Conservation (phyloP, 208 protist species). For the Trypanosoma cruzi region DNA sequence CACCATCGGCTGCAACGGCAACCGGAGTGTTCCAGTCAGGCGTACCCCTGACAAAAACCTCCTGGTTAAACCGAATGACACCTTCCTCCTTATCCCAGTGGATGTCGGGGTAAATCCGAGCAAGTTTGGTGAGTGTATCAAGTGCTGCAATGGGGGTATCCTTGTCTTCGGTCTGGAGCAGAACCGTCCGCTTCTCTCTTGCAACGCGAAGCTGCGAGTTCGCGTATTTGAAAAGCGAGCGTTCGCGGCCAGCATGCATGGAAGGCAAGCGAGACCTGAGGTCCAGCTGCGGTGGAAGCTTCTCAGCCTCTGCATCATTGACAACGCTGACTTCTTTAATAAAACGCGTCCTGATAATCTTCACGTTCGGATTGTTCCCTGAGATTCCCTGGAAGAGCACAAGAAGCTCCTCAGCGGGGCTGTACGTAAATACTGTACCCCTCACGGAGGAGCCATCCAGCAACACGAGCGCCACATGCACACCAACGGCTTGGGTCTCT, state of each 20-base stretch:
- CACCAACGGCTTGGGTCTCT: slow-evolving; percentile 73
- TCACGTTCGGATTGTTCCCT: slow-evolving; percentile 51
- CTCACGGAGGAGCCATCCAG: slow-evolving; percentile 61
- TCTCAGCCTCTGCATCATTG: slow-evolving; percentile 34
- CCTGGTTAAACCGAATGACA: slow-evolving; percentile 69
- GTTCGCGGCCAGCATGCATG: slow-evolving; percentile 81
- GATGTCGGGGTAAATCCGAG: slow-evolving; percentile 77
- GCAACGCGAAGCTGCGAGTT: slow-evolving; percentile 72
- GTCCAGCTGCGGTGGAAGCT: slow-evolving; percentile 62
- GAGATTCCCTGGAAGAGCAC: slow-evolving; percentile 59
- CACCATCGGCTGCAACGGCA: slow-evolving; percentile 57
- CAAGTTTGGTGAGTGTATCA: slow-evolving; percentile 63
- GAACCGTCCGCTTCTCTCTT: slow-evolving; percentile 37
- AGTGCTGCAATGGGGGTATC: slow-evolving; percentile 73
- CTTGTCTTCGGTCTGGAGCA: slow-evolving; percentile 44
- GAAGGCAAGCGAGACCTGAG: slow-evolving; percentile 65
- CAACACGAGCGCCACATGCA: slow-evolving; percentile 58
- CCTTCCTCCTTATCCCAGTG: slow-evolving; percentile 76
- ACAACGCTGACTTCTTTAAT: slow-evolving; percentile 68
- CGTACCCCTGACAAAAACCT: slow-evolving; percentile 72
- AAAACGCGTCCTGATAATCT: slow-evolving; percentile 72
- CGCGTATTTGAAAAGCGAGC: slow-evolving; percentile 84
- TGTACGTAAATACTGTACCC: slow-evolving; percentile 87
- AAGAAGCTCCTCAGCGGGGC: slow-evolving; percentile 67
- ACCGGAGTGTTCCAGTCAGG: slow-evolving; percentile 71